These are phyloP conservation scores for Lumnitzera littorea DNA, from an alignment of 345 rosid species.

Conservation along the genomic window DNA sequence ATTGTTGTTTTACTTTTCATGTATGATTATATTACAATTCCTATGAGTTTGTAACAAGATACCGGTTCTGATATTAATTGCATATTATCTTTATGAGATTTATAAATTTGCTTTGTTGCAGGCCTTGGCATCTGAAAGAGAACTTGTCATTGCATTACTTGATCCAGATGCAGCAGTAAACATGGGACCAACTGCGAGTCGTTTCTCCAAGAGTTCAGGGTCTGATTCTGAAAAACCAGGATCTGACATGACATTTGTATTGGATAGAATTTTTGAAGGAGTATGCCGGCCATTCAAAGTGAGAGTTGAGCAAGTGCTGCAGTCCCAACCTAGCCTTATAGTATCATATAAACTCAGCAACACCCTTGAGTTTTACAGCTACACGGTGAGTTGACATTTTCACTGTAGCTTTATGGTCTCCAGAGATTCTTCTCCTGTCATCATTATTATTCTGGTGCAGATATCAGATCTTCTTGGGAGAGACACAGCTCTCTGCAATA, in stretches of 20 bases:
- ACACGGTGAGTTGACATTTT: slow-evolving; percentile 56
- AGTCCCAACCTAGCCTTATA: slow-evolving; percentile 95
- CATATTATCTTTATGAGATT: slow-evolving; percentile 10
- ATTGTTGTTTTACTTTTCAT: slow-evolving; percentile 8
- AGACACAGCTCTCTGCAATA: slow-evolving; percentile 81
- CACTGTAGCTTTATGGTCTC: slow-evolving; percentile 2
- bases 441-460: slow-evolving; percentile 25
- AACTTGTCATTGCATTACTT: slow-evolving; percentile 74
- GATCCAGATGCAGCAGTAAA: slow-evolving; percentile 69
- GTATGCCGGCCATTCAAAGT: slow-evolving; percentile 99
- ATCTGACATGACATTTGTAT: slow-evolving; percentile 71
- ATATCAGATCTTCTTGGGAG: slow-evolving; percentile 84
- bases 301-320: slow-evolving; percentile 95
- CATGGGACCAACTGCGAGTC: slow-evolving; percentile 44
- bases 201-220: slow-evolving; percentile 35
- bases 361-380: slow-evolving; percentile 89
- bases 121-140: slow-evolving; percentile 99
- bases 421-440: neutral
- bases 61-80: neutral
- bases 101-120: slow-evolving; percentile 20
- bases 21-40: neutral
- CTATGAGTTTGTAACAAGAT: neutral
- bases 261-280: slow-evolving; percentile 99
- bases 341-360: slow-evolving; percentile 80
- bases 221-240: slow-evolving; percentile 62